Evolutionary conservation across 441 rosid genomes (phyloP), one percentile per base, ranked within the genome.

Genomic region (Euphorbia corollata): DNA sequence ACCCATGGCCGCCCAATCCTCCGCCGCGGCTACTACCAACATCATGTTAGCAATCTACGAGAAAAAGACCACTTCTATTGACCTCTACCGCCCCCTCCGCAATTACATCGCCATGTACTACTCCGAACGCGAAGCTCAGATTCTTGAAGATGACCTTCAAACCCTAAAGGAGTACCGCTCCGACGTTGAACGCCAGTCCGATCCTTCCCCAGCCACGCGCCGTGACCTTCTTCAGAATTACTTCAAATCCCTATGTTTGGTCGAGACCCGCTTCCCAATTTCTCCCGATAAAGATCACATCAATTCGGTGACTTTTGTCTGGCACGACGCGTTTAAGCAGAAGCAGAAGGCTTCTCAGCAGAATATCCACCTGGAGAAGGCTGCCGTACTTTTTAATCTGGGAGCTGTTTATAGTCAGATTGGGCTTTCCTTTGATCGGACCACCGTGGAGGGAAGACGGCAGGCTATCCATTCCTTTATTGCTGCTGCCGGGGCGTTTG

Each of bases 61-160:
- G 92, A 93, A 93, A 82, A 93, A 93, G 67, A 86, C 98, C 13
- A 68, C 55, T 27, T 16, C 92, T 19, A 23, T 86, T 73, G 99
- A 93, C 69, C 84, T 93, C 72, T 91, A 93, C 88, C 96, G 97
- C 45, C 96, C 99, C 5, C 79, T 93, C 64, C 97, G 97, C 72
- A 87, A 87, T 70, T 93, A 87, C 83, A 73, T 93, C 71, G 74
- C 82, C 74, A 74, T 75, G 78, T 64, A 71, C 72, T 93, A 91
- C 91, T 91, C 97, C 30, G 99, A 93, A 69, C 99, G 97, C 72
- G 95, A 93, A 64, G 99, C 99, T 39, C 82, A 87, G 73, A 86
- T 83, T 79, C 82, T 93, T 20, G 99, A 91, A 30, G 99, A 93
- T 81, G 99, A 93, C 71, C 96, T 93, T 45, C 80, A 85, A 24